Evolutionary conservation across 1,284 basidiomycete species (phyloP), one percentile per base, ranked within the genome.

Genomic region (Lentinula novae-zelandiae): DNA sequence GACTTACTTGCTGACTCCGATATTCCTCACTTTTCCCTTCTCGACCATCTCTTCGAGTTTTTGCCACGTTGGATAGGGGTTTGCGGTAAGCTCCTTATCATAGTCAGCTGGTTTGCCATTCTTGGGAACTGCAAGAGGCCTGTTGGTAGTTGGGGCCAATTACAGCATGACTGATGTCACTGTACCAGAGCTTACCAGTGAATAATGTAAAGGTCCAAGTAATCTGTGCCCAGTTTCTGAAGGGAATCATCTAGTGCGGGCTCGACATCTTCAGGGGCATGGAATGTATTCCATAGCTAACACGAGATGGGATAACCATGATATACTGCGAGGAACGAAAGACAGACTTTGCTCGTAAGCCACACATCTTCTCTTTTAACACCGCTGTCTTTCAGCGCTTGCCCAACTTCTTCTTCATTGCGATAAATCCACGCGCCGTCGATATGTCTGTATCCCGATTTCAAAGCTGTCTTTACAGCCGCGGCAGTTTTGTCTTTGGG

Each of bases 51-150:
- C 86, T 71, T 95, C 93, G 68, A 95, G 85, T 68, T 90, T 88
- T 68, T 85, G 77, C 93, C 93, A 96, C 0, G 93, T 95, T 22
- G 87, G 88, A 69, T 88, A 86, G 2, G 89, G 86, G 70, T 93
- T 79, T 20, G 83, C 84, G 5, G 85, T 89, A n/a, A 93, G 81
- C 6, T 79, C 78, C 60, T 77, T 73, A 62, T 93, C 85, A 51
- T 80, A 88, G 13, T 54, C 31, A 6, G 38, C 22, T 66, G 67
- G 76, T 68, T 55, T 75, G 58, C 80, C 83, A 46, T 78, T 77
- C 61, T 82, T 83, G 68, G 89, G 86, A 70, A 90, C 81, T 4
- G 90, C 90, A 9, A 90, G 73, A 0, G 87, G 86, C 86, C 86
- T 87, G 52, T 38, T 31, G 38, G 0, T 54, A 39, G 17, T 49